These are phyloP conservation scores for Saccharomyces pastorianus DNA, from an alignment of 1,139 yeast species.

Conservation along the genomic window DNA sequence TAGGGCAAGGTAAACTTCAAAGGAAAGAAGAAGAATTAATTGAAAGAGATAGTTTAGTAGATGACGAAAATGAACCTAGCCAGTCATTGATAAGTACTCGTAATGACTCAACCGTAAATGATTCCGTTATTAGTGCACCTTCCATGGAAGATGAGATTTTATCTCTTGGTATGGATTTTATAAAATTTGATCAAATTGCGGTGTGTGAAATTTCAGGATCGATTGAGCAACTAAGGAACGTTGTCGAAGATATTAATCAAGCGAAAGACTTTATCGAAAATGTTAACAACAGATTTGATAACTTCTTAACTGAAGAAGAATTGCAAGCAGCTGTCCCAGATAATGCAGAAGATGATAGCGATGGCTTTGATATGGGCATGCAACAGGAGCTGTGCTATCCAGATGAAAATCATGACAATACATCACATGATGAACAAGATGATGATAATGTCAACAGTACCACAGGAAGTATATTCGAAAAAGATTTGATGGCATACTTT, in stretches of 20 bases:
- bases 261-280: slow-evolving; percentile 48
- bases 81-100: background rate
- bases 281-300: slow-evolving; percentile 35
- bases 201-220: slow-evolving; percentile 53
- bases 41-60: background rate
- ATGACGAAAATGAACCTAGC: background rate
- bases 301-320: slow-evolving; percentile 29
- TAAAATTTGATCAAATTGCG: slow-evolving; percentile 35
- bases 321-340: slow-evolving; percentile 34
- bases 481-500: slow-evolving; percentile 70
- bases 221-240: slow-evolving; percentile 46
- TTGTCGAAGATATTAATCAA: slow-evolving; percentile 48
- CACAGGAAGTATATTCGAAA: slow-evolving; percentile 42
- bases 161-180: slow-evolving; percentile 27
- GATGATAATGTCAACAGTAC: slow-evolving; percentile 5
- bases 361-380: slow-evolving; percentile 15
- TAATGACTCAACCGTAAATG: background rate
- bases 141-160: slow-evolving; percentile 28
- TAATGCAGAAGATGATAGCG: slow-evolving; percentile 22
- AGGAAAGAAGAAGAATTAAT: background rate
- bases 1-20: slow-evolving; percentile 9
- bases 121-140: background rate
- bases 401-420: slow-evolving; percentile 24
- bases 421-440: slow-evolving; percentile 9
- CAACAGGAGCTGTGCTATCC: slow-evolving; percentile 19